Evolutionary conservation across 2,329 filamentous ascomycete species (phyloP), one percentile per base, ranked within the genome.

Genomic region (Curvularia lunata): DNA sequence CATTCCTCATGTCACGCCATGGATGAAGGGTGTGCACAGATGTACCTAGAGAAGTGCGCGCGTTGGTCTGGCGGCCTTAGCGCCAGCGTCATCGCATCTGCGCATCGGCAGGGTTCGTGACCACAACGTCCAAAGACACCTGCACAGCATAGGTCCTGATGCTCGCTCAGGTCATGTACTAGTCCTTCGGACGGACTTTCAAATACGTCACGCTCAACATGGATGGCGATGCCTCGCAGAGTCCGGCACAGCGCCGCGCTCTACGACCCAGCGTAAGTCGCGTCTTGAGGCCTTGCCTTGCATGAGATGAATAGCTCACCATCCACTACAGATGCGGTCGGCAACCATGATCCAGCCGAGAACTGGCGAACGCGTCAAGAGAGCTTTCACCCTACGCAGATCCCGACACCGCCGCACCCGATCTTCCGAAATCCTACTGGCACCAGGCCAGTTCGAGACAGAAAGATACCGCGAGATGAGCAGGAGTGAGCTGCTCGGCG

Each of bases 331-430:
- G 84, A 83, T 96, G 60, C 88, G 90, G 65, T 90, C 94, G 74
- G 91, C 91, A 64, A 95, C 91, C 43, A 92, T 96, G 75, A 90
- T 98, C 67, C 85, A 96, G 53, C 92, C 94, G 7, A 83, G 85
- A 58, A 97, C 92, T 2, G 93, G 94, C 69, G 91, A 96, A 77
- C 90, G 92, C 63, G 85, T 92, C 46, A 89, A 88, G 71, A 90
- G 90, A 61, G 85, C 89, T 61, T 92, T 97, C 67, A 94, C 89
- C 21, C 82, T 97, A 27, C 88, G 89, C 68, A 64, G 73, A 67
- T 53, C 67, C 23, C 54, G 50, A 30, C 62, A 67, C 19, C 82
- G 80, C 70, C 69, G 84, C 52, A 78, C 83, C 55, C 73, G 75
- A 40, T 76, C 75, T 49, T 71, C 73, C 66, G 75, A 77, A 65